A percentile compares a stretch with the other conserved stretches of the same genome.
Conservation (phyloP, 495 filamentous ascomycete genomes). For the Aspergillus sclerotiicarbonarius region DNA sequence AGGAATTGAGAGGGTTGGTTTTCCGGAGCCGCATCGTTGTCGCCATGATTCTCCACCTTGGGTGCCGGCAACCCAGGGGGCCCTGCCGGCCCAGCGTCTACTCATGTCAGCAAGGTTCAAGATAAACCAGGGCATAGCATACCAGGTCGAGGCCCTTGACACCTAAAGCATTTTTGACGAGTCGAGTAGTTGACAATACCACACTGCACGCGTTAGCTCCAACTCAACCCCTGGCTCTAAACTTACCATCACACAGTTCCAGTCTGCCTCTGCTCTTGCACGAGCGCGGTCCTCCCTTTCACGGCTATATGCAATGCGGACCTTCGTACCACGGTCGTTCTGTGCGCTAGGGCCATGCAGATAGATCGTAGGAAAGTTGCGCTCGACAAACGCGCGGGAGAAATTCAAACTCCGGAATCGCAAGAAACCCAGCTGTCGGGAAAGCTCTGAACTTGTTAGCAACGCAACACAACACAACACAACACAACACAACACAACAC, state of each 20-base stretch:
- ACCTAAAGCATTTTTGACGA: constrained; percentile 69
- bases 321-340: constrained; percentile 54
- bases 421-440: constrained; percentile 66
- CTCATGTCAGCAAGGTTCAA: constrained; percentile 15
- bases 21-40: constrained; percentile 77
- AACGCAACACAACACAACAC: too few relatives aligned
- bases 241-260: constrained; percentile 71
- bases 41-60: constrained; percentile 61
- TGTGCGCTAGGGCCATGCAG: constrained; percentile 49
- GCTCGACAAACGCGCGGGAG: constrained; percentile 64
- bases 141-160: constrained; percentile 70
- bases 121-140: too few relatives aligned
- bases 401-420: constrained; percentile 59
- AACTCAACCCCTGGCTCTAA: neutral
- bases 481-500: neutral
- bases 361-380: constrained; percentile 61
- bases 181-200: constrained; percentile 68
- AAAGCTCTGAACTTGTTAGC: constrained; percentile 44
- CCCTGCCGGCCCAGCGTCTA: constrained; percentile 25
- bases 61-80: constrained; percentile 35
- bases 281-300: constrained; percentile 56
- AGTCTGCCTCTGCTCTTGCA: constrained; percentile 63
- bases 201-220: constrained; percentile 51
- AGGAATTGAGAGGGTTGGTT: constrained; percentile 77
- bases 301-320: constrained; percentile 58